Evolutionary conservation across 768 basidiomycete genomes (phyloP).

Genomic region (Calocybe indica): DNA sequence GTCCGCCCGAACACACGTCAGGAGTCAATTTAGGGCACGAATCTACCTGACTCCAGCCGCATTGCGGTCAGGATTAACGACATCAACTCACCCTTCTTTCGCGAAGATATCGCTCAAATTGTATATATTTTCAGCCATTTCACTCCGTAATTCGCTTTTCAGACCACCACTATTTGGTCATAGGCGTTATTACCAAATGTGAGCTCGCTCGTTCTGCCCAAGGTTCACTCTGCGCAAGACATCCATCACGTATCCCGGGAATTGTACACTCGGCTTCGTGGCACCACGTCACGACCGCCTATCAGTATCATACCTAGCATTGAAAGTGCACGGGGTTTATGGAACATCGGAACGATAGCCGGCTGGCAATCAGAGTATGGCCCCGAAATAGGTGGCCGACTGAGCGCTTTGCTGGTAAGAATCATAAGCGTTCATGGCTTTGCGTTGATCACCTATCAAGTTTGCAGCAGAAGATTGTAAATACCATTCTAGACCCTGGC

Average conservation of each 20-base stretch:
- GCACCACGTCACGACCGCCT: conserved; percentile 19
- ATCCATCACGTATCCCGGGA: conserved; percentile 53
- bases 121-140: conserved; percentile 23
- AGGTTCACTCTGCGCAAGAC: conserved; percentile 68
- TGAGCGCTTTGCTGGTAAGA: conserved; percentile 66
- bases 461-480: conserved; percentile 94
- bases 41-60: conserved; percentile 38
- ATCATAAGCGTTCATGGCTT: not conserved
- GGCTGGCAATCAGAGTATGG: conserved; percentile 54
- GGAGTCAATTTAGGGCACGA: conserved; percentile 14
- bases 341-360: conserved; percentile 66
- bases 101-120: conserved; percentile 54
- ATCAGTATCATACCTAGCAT: conserved; percentile 73
- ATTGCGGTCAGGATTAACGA: conserved; percentile 72
- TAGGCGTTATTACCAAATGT: conserved; percentile 35
- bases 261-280: conserved; percentile 28
- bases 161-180: not conserved
- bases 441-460: conserved; percentile 30
- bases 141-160: not conserved
- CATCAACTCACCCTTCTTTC: conserved; percentile 59
- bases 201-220: conserved; percentile 75
- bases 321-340: conserved; percentile 73
- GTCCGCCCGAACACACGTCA: not conserved
- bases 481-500: conserved; percentile 3
- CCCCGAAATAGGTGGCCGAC: conserved; percentile 38